phyloP scores from a whole-genome alignment of 164 flowering plant genomes.

The Stephania japonica region DNA sequence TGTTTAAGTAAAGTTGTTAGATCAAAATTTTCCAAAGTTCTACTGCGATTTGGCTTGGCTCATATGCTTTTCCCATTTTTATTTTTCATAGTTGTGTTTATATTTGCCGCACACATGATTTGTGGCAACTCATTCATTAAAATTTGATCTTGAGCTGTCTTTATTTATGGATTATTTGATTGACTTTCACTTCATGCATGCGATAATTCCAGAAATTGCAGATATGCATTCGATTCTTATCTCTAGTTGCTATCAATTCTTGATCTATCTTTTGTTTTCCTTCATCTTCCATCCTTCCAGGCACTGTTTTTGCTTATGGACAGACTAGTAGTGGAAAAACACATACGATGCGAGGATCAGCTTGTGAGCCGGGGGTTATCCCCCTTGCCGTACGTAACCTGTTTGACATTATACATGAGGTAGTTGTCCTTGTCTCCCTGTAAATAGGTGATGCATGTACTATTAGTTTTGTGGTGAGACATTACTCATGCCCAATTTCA shows the following conservation, averaged over 20 bases:
- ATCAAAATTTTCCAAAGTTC: too few relatives aligned
- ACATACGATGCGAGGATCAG: conserved; percentile 88
- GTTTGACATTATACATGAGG: conserved; percentile 66
- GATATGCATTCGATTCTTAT: background rate
- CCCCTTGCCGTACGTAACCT: conserved; percentile 79
- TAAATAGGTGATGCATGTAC: background rate
- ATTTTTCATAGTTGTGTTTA: background rate
- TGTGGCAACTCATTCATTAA: background rate
- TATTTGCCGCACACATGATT: background rate
- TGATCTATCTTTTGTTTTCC: background rate
- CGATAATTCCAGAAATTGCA: background rate
- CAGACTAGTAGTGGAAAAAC: conserved; percentile 98
- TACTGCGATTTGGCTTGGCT: too few relatives aligned
- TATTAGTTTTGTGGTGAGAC: too few relatives aligned
- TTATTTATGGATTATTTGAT: background rate
- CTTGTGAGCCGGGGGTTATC: conserved; percentile 78
- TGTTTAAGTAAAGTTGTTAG: too few relatives aligned
- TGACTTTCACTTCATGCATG: background rate
- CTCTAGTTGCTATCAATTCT: background rate
- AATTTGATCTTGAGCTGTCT: background rate
- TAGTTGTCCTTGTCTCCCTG: conserved; percentile 18
- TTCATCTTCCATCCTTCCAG: conserved; percentile 23
- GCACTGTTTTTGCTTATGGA: conserved; percentile 97
- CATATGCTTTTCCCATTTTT: too few relatives aligned
- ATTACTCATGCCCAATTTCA: too few relatives aligned